Percentiles rank a stretch among this genome's conserved stretches.
Evolutionary conservation across 345 rosid genomes (phyloP).

Genomic region (Schrenkiella parvula): DNA sequence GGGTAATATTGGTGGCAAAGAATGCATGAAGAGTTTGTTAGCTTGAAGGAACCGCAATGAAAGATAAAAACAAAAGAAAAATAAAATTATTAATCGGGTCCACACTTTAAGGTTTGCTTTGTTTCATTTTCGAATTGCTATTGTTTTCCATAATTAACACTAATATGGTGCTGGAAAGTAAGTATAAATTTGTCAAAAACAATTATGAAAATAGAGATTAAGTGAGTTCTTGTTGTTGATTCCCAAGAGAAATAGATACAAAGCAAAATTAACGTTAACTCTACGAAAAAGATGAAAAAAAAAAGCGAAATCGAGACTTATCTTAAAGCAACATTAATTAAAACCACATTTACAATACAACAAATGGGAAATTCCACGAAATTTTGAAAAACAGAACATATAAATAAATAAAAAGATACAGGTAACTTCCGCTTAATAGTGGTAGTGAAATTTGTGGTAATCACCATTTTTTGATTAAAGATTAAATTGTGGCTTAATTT

Average conservation of each 20-base stretch:
- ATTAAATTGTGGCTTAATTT: constrained; percentile 11
- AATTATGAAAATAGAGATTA: neutral
- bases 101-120: constrained; percentile 12
- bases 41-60: constrained; percentile 33
- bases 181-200: neutral
- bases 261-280: constrained; percentile 21
- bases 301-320: constrained; percentile 17
- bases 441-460: neutral
- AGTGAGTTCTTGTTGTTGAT: neutral
- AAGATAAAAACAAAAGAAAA: neutral
- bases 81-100: neutral
- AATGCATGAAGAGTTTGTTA: constrained; percentile 28
- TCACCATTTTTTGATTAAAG: constrained; percentile 8
- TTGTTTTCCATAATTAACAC: neutral
- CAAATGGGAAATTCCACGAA: constrained; percentile 13
- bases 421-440: neutral
- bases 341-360: constrained; percentile 17
- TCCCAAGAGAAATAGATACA: neutral
- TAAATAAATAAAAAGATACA: neutral
- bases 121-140: neutral
- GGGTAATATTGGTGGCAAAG: constrained; percentile 4
- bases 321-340: constrained; percentile 27
- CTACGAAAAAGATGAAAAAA: constrained; percentile 3
- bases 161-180: neutral
- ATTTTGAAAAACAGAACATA: neutral